Percentiles rank a stretch among this genome's conserved stretches.
These are phyloP conservation scores for Phoma sp. DNA, from an alignment of 2,329 filamentous ascomycete genomes.

Conservation along the genomic window DNA sequence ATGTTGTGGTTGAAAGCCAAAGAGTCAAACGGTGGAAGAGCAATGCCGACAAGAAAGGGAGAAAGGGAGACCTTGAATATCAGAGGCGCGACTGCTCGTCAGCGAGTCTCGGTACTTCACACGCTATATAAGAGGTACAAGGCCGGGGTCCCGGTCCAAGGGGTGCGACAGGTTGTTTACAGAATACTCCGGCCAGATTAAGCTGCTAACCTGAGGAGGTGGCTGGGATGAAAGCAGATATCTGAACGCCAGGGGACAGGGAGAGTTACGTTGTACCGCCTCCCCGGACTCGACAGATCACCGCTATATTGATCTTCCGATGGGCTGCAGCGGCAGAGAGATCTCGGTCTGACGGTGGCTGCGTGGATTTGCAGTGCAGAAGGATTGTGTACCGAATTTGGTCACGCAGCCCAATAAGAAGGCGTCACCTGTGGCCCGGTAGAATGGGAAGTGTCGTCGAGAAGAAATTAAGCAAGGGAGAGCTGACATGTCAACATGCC, in stretches of 20 bases:
- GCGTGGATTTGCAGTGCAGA: constrained; percentile 24
- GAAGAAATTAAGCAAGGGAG: constrained; percentile 42
- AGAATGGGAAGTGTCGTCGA: constrained; percentile 31
- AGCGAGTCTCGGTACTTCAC: constrained; percentile 33
- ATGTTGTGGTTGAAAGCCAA: constrained; percentile 10
- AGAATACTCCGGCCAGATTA: constrained; percentile 25
- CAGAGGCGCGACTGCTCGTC: constrained; percentile 32
- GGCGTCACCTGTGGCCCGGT: constrained; percentile 13
- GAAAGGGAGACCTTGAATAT: constrained; percentile 23
- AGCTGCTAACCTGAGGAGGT: constrained; percentile 19
- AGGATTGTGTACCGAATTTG: constrained; percentile 32
- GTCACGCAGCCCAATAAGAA: constrained; percentile 12
- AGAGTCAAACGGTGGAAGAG: constrained; percentile 15
- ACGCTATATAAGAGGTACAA: constrained; percentile 44
- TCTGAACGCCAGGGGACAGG: constrained; percentile 10
- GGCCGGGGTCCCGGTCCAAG: constrained; percentile 33
- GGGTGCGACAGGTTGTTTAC: constrained; percentile 46
- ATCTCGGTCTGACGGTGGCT: constrained; percentile 33
- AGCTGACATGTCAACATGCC: constrained; percentile 39
- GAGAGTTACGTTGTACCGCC: constrained; percentile 39
- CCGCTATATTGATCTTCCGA: constrained; percentile 32
- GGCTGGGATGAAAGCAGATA: constrained; percentile 13
- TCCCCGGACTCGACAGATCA: constrained; percentile 35
- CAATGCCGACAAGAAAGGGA: constrained; percentile 21
- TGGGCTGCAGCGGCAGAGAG: constrained; percentile 29